Conservation (phyloP, 2,329 filamentous ascomycete species). For the Ceratocystis huliohia region DNA sequence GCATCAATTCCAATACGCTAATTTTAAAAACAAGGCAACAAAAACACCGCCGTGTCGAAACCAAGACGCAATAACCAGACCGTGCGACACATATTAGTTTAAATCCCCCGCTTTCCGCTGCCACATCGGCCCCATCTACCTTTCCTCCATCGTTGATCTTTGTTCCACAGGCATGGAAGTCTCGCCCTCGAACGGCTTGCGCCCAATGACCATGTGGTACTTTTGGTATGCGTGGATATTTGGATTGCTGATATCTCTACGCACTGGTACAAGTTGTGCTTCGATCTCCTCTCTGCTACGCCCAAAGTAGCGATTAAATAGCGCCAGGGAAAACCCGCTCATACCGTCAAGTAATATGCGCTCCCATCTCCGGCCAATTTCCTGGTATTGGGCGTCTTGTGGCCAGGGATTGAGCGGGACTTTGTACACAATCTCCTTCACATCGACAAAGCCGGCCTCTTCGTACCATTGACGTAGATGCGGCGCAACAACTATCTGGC, state of each 20-base stretch:
- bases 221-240: constrained; percentile 38
- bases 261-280: constrained; percentile 39
- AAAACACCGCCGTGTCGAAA: too few species aligned
- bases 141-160: neutral
- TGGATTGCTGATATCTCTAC: constrained; percentile 35
- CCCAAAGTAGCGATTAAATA: constrained; percentile 33
- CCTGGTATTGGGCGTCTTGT: constrained; percentile 33
- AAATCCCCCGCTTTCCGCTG: neutral
- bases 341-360: constrained; percentile 33
- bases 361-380: constrained; percentile 36
- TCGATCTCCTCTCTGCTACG: constrained; percentile 37
- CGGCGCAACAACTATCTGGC: constrained; percentile 30
- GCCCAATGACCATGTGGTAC: constrained; percentile 39
- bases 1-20: too few species aligned
- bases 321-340: constrained; percentile 34
- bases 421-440: constrained; percentile 40
- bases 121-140: neutral
- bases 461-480: constrained; percentile 30
- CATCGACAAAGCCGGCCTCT: constrained; percentile 43
- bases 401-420: constrained; percentile 45
- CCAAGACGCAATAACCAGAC: too few species aligned
- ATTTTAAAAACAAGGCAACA: too few species aligned
- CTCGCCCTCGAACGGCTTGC: constrained; percentile 33
- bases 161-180: neutral
- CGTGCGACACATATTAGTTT: too few species aligned